Evolutionary conservation across 768 basidiomycete species (phyloP).

Genomic region (Suillus weaverae): DNA sequence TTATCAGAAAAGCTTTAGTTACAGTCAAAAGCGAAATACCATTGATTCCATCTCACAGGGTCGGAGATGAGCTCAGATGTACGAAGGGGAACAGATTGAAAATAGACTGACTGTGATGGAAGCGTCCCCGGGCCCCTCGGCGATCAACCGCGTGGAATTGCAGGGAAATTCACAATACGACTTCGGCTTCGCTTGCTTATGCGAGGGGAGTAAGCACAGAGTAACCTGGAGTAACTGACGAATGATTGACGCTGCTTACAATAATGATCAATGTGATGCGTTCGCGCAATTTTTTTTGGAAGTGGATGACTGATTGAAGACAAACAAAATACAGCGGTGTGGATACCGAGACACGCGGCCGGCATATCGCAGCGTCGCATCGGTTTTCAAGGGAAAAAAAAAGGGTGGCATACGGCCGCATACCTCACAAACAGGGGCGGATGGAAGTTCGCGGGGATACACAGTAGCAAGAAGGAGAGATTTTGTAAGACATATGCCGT

Average conservation of each 20-base stretch:
- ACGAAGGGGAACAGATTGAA: not conserved
- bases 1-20: not conserved
- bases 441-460: not conserved
- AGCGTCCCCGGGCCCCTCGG: not conserved
- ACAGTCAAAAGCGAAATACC: not conserved
- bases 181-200: not conserved
- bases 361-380: not conserved
- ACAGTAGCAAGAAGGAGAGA: not conserved
- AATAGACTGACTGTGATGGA: not conserved
- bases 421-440: not conserved
- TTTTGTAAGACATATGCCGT: not conserved
- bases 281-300: not conserved
- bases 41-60: not conserved
- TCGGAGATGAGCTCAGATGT: not conserved
- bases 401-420: not conserved
- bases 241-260: not conserved
- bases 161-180: not conserved
- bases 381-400: not conserved
- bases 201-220: not conserved
- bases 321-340: not conserved
- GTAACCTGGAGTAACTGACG: not conserved
- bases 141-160: not conserved
- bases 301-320: not conserved
- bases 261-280: not conserved
- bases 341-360: not conserved